Evolutionary conservation across 83 land plant genomes (phyloP), one percentile per base, ranked within the genome.

Genomic region (Picea abies): DNA sequence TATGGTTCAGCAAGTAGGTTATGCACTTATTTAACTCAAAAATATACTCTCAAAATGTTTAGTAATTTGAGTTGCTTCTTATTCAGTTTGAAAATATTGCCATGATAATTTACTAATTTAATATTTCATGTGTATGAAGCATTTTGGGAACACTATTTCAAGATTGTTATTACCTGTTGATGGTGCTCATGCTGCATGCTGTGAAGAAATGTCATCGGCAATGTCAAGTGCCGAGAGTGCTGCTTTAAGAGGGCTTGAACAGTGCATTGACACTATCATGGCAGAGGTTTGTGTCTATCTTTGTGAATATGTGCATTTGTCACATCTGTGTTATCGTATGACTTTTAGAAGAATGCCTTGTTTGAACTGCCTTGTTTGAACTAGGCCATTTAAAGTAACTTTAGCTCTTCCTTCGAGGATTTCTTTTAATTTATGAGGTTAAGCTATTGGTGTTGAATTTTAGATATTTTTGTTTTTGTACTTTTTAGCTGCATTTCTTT

Each of bases 141-240:
- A 0, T 35, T 35, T 35, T 35, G 0, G 4, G 37, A 35, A 35
- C 37, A 35, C 37, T 2, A 35, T 35, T 35, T 92, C 99, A 61
- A 90, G 99, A 80, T 92, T 93, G 62, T 83, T 98, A 49, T 88
- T 96, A 19, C 99, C 99, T 77, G 93, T 97, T 60, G 99, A 97
- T 89, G 99, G 96, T 82, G 97, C 99, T 16, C 99, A 98, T 93
- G 96, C 96, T 84, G 89, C 99, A 56, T 92, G 96, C 23, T 94
- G 92, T 82, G 99, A 94, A 90, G 99, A 98, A 84, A 96, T 98
- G 97, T 87, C 96, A 29, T 90, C 94, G 47, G 91, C 97, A 11
- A 96, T 98, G 95, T 89, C 97, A 10, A 90, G 87, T 85, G 93
- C 97, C 23, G 97, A 98, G 83, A 81, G 83, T 80, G 93, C 96